Base-by-base conservation (phyloP, 2,329 filamentous ascomycete genomes). In the Beauveria varroae region DNA sequence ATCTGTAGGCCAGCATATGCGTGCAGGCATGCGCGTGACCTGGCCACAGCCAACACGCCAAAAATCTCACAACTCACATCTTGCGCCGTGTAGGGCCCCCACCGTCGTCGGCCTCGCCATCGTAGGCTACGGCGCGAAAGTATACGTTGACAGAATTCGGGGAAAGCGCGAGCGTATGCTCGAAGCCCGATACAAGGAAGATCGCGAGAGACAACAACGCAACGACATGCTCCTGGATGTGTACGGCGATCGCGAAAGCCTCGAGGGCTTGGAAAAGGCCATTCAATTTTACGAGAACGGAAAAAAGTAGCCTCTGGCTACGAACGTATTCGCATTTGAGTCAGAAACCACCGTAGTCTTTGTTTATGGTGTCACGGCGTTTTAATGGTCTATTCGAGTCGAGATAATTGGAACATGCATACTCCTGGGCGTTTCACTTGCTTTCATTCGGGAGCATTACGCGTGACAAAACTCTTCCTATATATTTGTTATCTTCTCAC, bases 181-280 rank as follows among this genome's bases (percentile, higher is more conserved):
- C 52, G 67, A 71, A 60, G 67, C 68, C 60, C 68, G 65, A 20
- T 74, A 77, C 61, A 69, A 70, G 60, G 66, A 73, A 49, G 72
- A 73, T 43, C 67, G 66, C n/a, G 72, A 74, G 57, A 70, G 69
- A 57, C 72, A 71, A 63, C 69, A 70, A 44, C 71, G 70, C 53
- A 74, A 79, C 62, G 73, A 75, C 22, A 71, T 78, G 60, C 70
- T 82, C 64, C 72, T 80, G 69, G 75, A 81, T 41, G 75, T 79
- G 61, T 82, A 82, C 62, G 79, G 80, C 52, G 78, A 79, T 63
- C 74, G 79, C 16, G 76, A 76, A 30, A 81, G 75, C 64, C 71
- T 82, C 4, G 75, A 77, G 28, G 76, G 76, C 64, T 71, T 82
- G 37, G 78, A 82, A 67, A 76, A 73, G 51, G 80, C 80, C 2